A percentile compares a stretch with the other conserved stretches of the same genome.
These are phyloP conservation scores for Penicillium sp. DNA, from an alignment of 2,329 filamentous ascomycete species.

Conservation along the genomic window DNA sequence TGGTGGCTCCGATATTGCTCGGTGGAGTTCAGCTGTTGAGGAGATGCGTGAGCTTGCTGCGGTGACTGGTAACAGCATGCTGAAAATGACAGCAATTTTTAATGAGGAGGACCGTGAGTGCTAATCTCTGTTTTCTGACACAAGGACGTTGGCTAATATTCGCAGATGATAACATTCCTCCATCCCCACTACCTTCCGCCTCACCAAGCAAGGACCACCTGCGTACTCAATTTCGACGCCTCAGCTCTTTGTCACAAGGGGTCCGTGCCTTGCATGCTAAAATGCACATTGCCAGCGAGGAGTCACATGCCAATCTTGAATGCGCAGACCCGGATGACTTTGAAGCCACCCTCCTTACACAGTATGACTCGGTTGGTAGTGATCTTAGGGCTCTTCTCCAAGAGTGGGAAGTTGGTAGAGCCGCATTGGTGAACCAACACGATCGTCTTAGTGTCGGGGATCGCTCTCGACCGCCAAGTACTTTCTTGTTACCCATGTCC, in stretches of 20 bases:
- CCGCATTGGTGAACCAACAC: conserved; percentile 76
- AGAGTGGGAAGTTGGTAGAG: conserved; percentile 84
- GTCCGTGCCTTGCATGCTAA: conserved; percentile 93
- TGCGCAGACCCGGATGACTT: conserved; percentile 69
- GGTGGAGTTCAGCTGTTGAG: conserved; percentile 76
- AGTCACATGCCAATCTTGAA: conserved; percentile 77
- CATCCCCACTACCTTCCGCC: conserved; percentile 60
- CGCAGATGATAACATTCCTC: conserved; percentile 45
- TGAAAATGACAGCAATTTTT: conserved; percentile 66
- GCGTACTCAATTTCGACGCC: conserved; percentile 81
- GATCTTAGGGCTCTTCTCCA: conserved; percentile 78
- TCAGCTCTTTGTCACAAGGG: conserved; percentile 83
- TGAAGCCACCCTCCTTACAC: conserved; percentile 73
- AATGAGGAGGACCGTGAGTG: conserved; percentile 74
- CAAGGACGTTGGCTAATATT: conserved; percentile 13
- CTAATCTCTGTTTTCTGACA: background rate
- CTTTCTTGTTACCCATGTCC: conserved; percentile 42
- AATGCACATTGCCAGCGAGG: conserved; percentile 84
- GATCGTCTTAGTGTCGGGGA: conserved; percentile 70
- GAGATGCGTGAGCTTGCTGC: conserved; percentile 66
- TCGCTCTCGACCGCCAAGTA: conserved; percentile 55
- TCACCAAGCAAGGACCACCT: conserved; percentile 79
- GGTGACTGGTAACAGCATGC: conserved; percentile 61
- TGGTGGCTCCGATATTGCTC: conserved; percentile 69
- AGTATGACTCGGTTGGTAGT: conserved; percentile 91